Percentiles rank a stretch among this genome's conserved stretches.
phyloP scores from a whole-genome alignment of 2,329 filamentous ascomycete genomes.

The Cadophora sp. region DNA sequence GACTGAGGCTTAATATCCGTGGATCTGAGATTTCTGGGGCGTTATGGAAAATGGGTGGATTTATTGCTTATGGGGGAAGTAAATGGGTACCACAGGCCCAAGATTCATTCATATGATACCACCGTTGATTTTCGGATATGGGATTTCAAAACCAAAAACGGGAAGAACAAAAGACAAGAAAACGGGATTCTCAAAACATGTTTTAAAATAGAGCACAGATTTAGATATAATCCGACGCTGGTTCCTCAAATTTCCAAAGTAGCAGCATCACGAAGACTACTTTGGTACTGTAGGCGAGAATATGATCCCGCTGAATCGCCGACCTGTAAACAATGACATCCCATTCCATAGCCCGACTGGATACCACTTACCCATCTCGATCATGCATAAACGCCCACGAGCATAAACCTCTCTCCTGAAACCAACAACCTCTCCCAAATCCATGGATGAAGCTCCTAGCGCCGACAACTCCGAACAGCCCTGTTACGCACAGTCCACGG shows the following conservation, averaged over 20 bases:
- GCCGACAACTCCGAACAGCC: not conserved
- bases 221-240: conserved; percentile 5
- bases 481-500: not conserved
- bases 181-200: not conserved
- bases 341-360: not conserved
- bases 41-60: not conserved
- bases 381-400: not conserved
- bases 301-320: not conserved
- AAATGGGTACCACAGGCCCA: conserved; percentile 5
- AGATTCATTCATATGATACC: not conserved
- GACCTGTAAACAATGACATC: not conserved
- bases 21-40: not conserved
- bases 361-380: not conserved
- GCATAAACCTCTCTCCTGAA: conserved; percentile 3
- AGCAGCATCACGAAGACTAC: not conserved
- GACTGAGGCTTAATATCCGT: not conserved
- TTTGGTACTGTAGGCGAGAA: not conserved
- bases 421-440: not conserved
- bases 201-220: not conserved
- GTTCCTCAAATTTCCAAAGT: not conserved
- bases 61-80: not conserved
- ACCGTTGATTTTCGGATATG: not conserved
- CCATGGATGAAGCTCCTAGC: not conserved
- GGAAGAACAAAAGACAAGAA: not conserved
- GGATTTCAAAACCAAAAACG: not conserved